Evolutionary conservation across 2,329 filamentous ascomycete genomes (phyloP).

Genomic region (Claviceps sp.): DNA sequence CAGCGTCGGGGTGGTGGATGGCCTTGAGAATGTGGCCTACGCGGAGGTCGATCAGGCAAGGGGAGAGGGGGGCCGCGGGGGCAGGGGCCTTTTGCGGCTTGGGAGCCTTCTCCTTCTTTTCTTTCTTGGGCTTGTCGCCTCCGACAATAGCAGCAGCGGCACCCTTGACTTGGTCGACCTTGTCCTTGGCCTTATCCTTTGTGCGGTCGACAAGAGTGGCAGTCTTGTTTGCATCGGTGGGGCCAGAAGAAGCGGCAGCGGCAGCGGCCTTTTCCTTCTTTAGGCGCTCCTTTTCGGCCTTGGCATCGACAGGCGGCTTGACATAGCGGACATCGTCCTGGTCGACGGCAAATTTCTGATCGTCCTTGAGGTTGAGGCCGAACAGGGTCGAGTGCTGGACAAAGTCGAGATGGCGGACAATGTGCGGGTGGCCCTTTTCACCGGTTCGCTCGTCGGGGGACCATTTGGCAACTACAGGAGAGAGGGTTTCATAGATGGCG

Average conservation of each 20-base stretch:
- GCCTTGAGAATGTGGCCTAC: conserved; percentile 97
- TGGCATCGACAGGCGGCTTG: conserved; percentile 78
- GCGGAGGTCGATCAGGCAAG: conserved; percentile 80
- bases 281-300: conserved; percentile 89
- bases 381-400: conserved; percentile 79
- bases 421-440: conserved; percentile 76
- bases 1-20: conserved; percentile 88
- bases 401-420: conserved; percentile 85
- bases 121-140: conserved; percentile 50
- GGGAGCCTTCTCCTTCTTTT: conserved; percentile 81
- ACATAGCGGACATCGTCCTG: conserved; percentile 70
- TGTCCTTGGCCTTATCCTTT: conserved; percentile 44
- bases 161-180: conserved; percentile 35
- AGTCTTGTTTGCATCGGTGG: conserved; percentile 23
- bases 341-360: conserved; percentile 68
- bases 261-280: conserved; percentile 88
- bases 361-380: conserved; percentile 53
- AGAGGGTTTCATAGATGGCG: conserved; percentile 66
- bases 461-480: conserved; percentile 67
- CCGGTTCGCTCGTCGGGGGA: conserved; percentile 76
- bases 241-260: conserved; percentile 40
- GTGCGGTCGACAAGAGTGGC: conserved; percentile 44
- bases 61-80: conserved; percentile 63
- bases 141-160: conserved; percentile 21
- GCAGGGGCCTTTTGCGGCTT: conserved; percentile 58